Evolutionary conservation across 176 grass and related monocot species (phyloP).

Genomic region (Musa schizocarpa): DNA sequence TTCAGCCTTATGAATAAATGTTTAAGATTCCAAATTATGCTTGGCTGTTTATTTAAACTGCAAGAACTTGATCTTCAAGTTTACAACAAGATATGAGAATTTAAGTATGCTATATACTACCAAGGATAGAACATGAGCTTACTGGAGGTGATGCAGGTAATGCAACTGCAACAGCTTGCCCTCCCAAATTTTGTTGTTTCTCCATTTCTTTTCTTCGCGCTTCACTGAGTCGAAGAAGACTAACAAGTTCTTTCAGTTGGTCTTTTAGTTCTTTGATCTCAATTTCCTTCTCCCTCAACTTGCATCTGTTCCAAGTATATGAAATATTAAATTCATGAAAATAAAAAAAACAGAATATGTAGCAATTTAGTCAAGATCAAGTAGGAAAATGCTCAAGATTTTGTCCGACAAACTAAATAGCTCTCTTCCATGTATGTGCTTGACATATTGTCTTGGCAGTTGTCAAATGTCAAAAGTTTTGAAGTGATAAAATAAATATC

Average conservation of each 20-base stretch:
- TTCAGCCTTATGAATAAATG: no score
- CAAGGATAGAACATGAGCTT: conserved; percentile 25
- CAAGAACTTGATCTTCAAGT: neutral
- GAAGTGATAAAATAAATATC: neutral
- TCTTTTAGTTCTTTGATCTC: conserved; percentile 96
- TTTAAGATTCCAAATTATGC: neutral
- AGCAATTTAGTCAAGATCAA: neutral
- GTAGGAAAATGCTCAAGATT: neutral
- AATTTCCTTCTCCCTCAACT: conserved; percentile 66
- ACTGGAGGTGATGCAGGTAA: conserved; percentile 54
- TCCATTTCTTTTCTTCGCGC: conserved; percentile 77
- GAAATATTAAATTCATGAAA: neutral
- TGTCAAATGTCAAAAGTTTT: neutral
- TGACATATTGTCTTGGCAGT: no score
- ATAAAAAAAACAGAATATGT: neutral
- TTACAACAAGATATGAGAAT: neutral
- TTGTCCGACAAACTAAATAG: neutral
- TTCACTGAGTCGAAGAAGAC: conserved; percentile 86
- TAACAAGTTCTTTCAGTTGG: conserved; percentile 88
- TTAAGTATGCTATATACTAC: neutral
- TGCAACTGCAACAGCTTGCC: conserved; percentile 37
- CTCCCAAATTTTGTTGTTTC: conserved; percentile 76
- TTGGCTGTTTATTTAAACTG: neutral
- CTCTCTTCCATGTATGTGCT: neutral
- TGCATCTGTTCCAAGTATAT: conserved; percentile 49